phyloP scores from a whole-genome alignment of 768 basidiomycete genomes.

The Scleroderma bovista region DNA sequence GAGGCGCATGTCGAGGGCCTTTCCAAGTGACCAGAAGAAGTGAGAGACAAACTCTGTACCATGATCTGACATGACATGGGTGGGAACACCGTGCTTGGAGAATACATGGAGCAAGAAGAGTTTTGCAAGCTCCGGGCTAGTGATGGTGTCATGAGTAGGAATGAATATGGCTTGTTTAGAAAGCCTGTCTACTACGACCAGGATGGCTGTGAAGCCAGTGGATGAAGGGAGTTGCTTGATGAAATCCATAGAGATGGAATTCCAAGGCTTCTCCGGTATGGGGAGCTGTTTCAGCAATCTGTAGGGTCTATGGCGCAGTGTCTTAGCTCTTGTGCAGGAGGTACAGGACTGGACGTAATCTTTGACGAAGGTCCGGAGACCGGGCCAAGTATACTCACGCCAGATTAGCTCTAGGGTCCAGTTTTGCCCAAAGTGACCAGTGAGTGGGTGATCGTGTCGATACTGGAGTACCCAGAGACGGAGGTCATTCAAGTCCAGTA shows the following conservation, averaged over 20 bases:
- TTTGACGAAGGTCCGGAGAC: constrained; percentile 8
- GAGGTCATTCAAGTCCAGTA: background rate
- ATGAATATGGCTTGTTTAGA: constrained; percentile 6
- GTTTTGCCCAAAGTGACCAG: background rate
- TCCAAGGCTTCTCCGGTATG: constrained; percentile 12
- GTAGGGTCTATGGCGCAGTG: constrained; percentile 29
- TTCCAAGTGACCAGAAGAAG: constrained; percentile 25
- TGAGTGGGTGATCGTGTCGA: constrained; percentile 17
- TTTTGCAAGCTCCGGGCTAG: constrained; percentile 6
- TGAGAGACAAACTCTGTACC: constrained; percentile 29
- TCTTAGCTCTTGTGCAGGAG: constrained; percentile 28
- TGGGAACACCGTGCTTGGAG: constrained; percentile 18
- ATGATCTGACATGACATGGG: constrained; percentile 19
- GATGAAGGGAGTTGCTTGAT: constrained; percentile 30
- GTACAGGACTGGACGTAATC: constrained; percentile 24
- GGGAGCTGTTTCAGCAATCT: constrained; percentile 27
- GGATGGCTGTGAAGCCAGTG: constrained; percentile 29
- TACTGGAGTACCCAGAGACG: constrained; percentile 26
- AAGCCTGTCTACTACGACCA: background rate
- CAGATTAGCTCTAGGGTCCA: background rate
- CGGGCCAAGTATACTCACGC: background rate
- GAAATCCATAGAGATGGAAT: constrained; percentile 28
- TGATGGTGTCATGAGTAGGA: constrained; percentile 8
- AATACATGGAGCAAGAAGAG: constrained; percentile 11
- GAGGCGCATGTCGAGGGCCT: constrained; percentile 18